Evolutionary conservation across 2,329 filamentous ascomycete species (phyloP).

Genomic region (Ophiostoma perfectum): DNA sequence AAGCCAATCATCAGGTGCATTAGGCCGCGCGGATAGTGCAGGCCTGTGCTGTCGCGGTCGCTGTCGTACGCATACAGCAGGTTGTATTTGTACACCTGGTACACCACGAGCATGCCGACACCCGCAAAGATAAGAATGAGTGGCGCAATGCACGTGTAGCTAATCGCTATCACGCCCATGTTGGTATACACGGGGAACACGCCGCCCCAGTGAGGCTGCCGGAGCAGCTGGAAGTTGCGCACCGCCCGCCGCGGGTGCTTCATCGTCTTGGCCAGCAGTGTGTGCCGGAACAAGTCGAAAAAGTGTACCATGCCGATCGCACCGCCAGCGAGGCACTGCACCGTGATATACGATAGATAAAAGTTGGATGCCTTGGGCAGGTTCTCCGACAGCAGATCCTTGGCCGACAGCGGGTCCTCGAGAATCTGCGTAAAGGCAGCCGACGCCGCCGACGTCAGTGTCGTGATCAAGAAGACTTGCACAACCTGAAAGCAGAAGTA

Average conservation of each 20-base stretch:
- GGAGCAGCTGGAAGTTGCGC: slow-evolving; percentile 63
- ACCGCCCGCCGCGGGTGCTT: slow-evolving; percentile 80
- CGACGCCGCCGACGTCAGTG: slow-evolving; percentile 67
- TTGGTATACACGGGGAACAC: slow-evolving; percentile 70
- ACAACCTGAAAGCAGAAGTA: slow-evolving; percentile 78
- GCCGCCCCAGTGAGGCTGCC: slow-evolving; percentile 69
- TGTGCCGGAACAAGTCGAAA: slow-evolving; percentile 47
- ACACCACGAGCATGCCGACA: slow-evolving; percentile 71
- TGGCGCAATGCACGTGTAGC: slow-evolving; percentile 78
- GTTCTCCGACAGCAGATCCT: slow-evolving; percentile 54
- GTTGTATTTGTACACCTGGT: slow-evolving; percentile 82
- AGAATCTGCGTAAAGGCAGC: slow-evolving; percentile 54
- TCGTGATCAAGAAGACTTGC: slow-evolving; percentile 79
- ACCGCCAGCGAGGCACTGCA: slow-evolving; percentile 77
- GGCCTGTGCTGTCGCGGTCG: slow-evolving; percentile 78
- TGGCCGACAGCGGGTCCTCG: slow-evolving; percentile 51
- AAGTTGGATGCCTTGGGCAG: slow-evolving; percentile 71
- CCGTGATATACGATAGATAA: slow-evolving; percentile 77
- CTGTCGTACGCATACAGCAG: slow-evolving; percentile 75
- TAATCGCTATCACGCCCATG: slow-evolving; percentile 67
- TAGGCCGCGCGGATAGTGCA: slow-evolving; percentile 80
- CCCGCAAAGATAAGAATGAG: slow-evolving; percentile 75
- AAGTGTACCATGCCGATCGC: slow-evolving; percentile 66
- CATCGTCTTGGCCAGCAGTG: slow-evolving; percentile 62
- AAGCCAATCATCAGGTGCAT: slow-evolving; percentile 80